These are phyloP conservation scores for Mycena olivaceomarginata DNA, from an alignment of 768 basidiomycete genomes.

Conservation along the genomic window DNA sequence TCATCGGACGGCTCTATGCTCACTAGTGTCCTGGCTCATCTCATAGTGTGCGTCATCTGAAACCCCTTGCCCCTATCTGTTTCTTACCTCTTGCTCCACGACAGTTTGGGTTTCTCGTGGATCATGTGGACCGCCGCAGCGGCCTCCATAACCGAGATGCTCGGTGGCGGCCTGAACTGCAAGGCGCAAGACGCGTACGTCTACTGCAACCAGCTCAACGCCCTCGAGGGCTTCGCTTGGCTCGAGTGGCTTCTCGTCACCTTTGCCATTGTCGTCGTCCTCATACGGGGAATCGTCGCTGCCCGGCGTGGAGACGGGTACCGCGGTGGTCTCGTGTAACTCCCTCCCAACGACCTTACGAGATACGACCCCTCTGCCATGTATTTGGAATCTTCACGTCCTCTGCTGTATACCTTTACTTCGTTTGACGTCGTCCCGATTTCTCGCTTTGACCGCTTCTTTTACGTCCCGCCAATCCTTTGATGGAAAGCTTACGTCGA, in stretches of 20 bases:
- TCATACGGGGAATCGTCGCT: constrained; percentile 76
- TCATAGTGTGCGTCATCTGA: constrained; percentile 71
- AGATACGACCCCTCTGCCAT: not conserved
- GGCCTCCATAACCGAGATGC: constrained; percentile 78
- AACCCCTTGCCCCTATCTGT: constrained; percentile 7
- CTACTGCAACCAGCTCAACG: constrained; percentile 89
- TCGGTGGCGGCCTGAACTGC: constrained; percentile 88
- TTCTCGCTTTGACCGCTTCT: constrained; percentile 13
- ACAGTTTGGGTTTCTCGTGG: constrained; percentile 82
- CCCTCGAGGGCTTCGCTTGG: constrained; percentile 87
- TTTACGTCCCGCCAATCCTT: not conserved
- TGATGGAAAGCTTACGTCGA: not conserved
- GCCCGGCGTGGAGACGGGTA: constrained; percentile 82
- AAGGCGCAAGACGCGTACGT: constrained; percentile 65
- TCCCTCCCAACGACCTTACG: not conserved
- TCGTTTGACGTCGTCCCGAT: not conserved
- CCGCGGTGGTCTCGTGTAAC: constrained; percentile 70
- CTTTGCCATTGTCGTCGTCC: constrained; percentile 73
- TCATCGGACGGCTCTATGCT: constrained; percentile 68
- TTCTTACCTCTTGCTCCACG: not conserved
- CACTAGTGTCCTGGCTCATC: constrained; percentile 79
- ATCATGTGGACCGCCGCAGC: constrained; percentile 87
- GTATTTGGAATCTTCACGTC: constrained; percentile 25
- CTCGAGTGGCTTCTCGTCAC: constrained; percentile 81
- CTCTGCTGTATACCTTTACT: constrained; percentile 4